Evolutionary conservation across 2,329 filamentous ascomycete genomes (phyloP), one percentile per base, ranked within the genome.

Genomic region (Paecilomyces sp.): DNA sequence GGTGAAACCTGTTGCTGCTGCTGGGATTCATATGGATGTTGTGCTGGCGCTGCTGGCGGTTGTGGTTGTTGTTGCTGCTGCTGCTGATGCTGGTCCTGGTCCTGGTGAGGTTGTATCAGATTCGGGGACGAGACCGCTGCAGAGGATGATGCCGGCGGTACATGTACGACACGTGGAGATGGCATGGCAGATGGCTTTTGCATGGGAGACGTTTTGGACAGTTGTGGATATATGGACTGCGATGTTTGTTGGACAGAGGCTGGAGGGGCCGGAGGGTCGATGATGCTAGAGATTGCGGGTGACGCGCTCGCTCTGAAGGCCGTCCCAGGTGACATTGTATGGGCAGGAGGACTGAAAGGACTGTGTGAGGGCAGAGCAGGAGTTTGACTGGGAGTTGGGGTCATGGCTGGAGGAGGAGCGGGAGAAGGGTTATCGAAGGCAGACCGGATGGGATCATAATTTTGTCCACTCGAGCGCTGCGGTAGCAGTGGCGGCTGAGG

Each of bases 231-330:
- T n/a, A 47, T 47, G 18, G 41, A 18, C 2, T 47, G 41, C 41
- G 41, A 18, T 18, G 57, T 56, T 33, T 72, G 68, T 8, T 59
- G 61, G 30, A 58, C 68, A 74, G 69, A 70, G 67, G 65, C 69
- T 66, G 73, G 70, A 58, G 56, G 67, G 50, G 67, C 73, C 1
- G 83, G 83, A 34, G 88, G 89, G 66, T 96, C 91, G 56, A 97
- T 90, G 60, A 97, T 83, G 75, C 91, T 96, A 5, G 91, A 88
- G 66, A 97, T 96, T 2, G 93, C 93, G 1, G 93, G 92, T 3
- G 93, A 97, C 47, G 89, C 89, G 71, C 90, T 93, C n/a, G 90
- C 89, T 58, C 89, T 85, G 74, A 89, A 77, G 22, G 68, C 66
- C 77, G 63, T 80, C 70, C 74, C 83, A 76, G 71, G 73, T 13